Conservation (phyloP, 1,284 basidiomycete species). For the Kalmanozyma brasiliensis region DNA sequence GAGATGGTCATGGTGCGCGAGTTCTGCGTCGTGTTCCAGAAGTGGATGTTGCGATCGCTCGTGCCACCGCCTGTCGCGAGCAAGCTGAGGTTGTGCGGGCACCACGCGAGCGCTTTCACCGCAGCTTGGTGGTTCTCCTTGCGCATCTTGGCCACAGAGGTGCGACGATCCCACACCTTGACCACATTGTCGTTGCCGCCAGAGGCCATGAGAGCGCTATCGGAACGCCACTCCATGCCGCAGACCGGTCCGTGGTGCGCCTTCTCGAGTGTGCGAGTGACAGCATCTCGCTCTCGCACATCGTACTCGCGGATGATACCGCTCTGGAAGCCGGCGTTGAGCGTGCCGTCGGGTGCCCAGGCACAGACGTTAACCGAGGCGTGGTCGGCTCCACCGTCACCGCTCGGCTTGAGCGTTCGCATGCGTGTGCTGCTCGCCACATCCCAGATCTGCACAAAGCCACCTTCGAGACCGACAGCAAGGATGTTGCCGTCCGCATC, state of each 20-base stretch:
- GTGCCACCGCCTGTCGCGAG: constrained; percentile 95
- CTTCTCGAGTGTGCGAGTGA: constrained; percentile 59
- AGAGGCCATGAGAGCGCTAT: constrained; percentile 81
- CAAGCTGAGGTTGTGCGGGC: constrained; percentile 91
- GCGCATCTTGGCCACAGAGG: constrained; percentile 88
- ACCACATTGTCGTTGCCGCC: constrained; percentile 97
- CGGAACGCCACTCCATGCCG: constrained; percentile 65
- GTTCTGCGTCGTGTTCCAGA: constrained; percentile 74
- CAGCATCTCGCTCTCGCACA: constrained; percentile 57
- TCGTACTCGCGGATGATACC: constrained; percentile 66
- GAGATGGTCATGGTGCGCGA: constrained; percentile 62
- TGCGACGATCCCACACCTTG: constrained; percentile 87
- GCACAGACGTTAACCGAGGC: constrained; percentile 55
- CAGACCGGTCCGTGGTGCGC: constrained; percentile 64
- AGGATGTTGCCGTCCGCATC: constrained; percentile 87
- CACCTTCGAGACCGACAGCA: constrained; percentile 84
- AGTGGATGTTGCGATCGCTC: constrained; percentile 90
- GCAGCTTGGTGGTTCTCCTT: constrained; percentile 75
- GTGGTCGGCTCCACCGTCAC: constrained; percentile 61
- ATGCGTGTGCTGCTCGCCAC: constrained; percentile 82
- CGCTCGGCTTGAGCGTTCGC: constrained; percentile 73
- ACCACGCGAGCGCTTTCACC: constrained; percentile 85
- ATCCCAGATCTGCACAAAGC: constrained; percentile 96
- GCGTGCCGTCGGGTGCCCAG: constrained; percentile 64
- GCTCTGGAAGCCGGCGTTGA: constrained; percentile 60